Evolutionary conservation across 2,329 filamentous ascomycete species (phyloP).

Genomic region (Akanthomyces dipterigenus): DNA sequence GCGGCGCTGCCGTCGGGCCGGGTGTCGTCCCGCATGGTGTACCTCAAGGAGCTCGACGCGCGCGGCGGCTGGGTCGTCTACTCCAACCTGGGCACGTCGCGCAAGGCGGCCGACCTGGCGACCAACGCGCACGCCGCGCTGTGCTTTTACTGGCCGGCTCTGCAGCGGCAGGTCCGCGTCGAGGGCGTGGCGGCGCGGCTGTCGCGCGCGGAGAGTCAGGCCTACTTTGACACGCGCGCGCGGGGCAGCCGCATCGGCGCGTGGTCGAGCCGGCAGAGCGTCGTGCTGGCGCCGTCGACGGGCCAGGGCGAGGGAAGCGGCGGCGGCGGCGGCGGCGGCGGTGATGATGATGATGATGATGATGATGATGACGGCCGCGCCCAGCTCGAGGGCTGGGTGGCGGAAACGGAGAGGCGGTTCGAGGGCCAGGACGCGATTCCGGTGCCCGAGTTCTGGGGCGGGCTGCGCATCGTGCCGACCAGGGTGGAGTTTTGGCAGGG

Average conservation of each 20-base stretch:
- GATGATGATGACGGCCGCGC: conserved; percentile 65
- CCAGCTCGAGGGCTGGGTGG: conserved; percentile 70
- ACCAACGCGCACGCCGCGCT: conserved; percentile 73
- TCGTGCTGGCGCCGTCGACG: conserved; percentile 55
- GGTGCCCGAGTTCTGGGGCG: conserved; percentile 92
- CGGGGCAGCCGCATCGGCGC: conserved; percentile 80
- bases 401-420: conserved; percentile 70
- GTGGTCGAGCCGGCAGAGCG: conserved; percentile 88
- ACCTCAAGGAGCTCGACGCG: conserved; percentile 86
- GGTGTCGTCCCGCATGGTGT: conserved; percentile 80
- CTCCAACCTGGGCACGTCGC: conserved; percentile 79
- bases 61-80: conserved; percentile 85
- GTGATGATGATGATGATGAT: too few species aligned
- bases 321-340: conserved; percentile 22
- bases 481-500: conserved; percentile 96
- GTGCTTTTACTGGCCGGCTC: conserved; percentile 82
- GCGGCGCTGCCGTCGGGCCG: conserved; percentile 76
- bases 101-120: conserved; percentile 60
- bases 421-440: conserved; percentile 72
- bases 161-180: conserved; percentile 86
- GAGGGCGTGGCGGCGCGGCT: conserved; percentile 71
- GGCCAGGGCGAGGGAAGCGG: background rate
- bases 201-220: conserved; percentile 61
- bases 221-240: conserved; percentile 61
- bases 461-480: conserved; percentile 76